Conservation (phyloP, 345 rosid species). For the Kandelia obovata region DNA sequence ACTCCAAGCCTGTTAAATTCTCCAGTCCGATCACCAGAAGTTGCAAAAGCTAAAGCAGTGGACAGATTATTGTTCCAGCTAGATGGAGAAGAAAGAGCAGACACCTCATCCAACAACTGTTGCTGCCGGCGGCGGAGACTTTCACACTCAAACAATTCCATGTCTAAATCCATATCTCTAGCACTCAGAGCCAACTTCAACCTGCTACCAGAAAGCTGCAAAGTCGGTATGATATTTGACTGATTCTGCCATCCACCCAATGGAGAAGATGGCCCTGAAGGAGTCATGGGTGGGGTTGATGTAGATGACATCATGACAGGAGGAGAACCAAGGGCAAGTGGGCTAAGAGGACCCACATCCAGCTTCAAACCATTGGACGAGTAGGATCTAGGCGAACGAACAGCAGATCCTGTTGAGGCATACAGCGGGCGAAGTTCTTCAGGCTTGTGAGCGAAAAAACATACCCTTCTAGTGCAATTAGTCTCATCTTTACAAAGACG, state of each 20-base stretch:
- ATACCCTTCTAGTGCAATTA: conserved; percentile 70
- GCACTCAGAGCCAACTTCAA: conserved; percentile 60
- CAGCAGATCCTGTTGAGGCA: conserved; percentile 78
- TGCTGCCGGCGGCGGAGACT: conserved; percentile 34
- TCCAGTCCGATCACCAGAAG: conserved; percentile 31
- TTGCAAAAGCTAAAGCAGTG: conserved; percentile 39
- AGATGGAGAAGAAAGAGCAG: conserved; percentile 53
- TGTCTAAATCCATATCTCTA: conserved; percentile 55
- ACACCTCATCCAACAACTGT: conserved; percentile 50
- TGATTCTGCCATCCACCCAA: conserved; percentile 56
- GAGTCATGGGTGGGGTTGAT: conserved; percentile 67
- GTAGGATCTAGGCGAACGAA: conserved; percentile 72
- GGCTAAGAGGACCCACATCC: conserved; percentile 60
- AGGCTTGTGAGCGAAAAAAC: conserved; percentile 87
- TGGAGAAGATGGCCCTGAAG: conserved; percentile 58
- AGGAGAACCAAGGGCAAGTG: conserved; percentile 57
- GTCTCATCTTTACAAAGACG: conserved; percentile 86
- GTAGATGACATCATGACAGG: conserved; percentile 42
- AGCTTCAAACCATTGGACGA: conserved; percentile 45
- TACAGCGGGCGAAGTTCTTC: conserved; percentile 86
- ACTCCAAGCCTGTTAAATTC: conserved; percentile 54
- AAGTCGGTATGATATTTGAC: conserved; percentile 36
- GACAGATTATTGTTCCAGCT: conserved; percentile 54
- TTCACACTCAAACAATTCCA: conserved; percentile 39
- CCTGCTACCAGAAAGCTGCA: conserved; percentile 84